Evolutionary conservation across 2,329 filamentous ascomycete genomes (phyloP).

Genomic region (Penicillium psychrosexuale): DNA sequence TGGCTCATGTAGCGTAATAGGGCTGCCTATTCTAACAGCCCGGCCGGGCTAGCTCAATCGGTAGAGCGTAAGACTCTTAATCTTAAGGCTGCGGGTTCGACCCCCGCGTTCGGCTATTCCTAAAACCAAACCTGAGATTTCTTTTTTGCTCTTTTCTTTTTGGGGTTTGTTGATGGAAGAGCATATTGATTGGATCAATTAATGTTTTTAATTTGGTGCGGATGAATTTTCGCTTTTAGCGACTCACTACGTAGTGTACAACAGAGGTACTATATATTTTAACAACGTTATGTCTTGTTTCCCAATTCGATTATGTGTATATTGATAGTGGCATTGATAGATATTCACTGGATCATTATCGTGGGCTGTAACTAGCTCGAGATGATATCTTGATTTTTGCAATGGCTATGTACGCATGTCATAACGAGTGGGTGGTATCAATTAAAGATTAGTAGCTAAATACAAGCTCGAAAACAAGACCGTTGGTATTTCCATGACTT

Average conservation of each 20-base stretch:
- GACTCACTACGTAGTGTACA: too few species aligned
- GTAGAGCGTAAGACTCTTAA: constrained; percentile 51
- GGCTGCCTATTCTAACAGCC: constrained; percentile 3
- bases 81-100: constrained; percentile 44
- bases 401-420: not conserved
- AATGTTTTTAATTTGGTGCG: too few species aligned
- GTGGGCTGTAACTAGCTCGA: too few species aligned
- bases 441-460: constrained; percentile 1
- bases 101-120: constrained; percentile 42
- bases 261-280: too few species aligned
- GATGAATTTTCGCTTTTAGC: too few species aligned
- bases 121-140: constrained; percentile 20
- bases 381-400: not conserved
- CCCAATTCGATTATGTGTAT: too few species aligned
- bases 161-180: not conserved
- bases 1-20: not conserved
- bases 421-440: not conserved
- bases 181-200: too few species aligned
- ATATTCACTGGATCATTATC: too few species aligned
- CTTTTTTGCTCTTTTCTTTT: constrained; percentile 10
- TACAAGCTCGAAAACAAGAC: not conserved
- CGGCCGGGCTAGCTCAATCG: constrained; percentile 52
- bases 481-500: not conserved
- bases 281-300: too few species aligned
- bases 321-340: too few species aligned